Percentiles rank a stretch among this genome's conserved stretches.
phyloP scores from a whole-genome alignment of 23 red algal genomes.

The Cyanidioschyzon merolae region DNA sequence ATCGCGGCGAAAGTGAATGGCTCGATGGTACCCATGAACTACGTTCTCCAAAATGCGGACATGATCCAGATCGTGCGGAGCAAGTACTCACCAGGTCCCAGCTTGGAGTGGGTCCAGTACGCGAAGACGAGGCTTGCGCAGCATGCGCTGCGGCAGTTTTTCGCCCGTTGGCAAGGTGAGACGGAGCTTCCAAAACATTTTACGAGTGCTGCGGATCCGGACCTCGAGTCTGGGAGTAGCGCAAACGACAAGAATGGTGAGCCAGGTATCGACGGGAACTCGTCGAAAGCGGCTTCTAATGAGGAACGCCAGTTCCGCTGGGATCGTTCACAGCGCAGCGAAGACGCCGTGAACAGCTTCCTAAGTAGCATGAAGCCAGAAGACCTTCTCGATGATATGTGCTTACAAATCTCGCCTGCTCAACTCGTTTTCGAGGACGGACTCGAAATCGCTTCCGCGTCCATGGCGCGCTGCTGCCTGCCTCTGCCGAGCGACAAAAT shows the following conservation, averaged over 20 bases:
- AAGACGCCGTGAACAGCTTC: not conserved
- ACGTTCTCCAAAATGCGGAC: conserved; percentile 94
- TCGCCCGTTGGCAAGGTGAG: not conserved
- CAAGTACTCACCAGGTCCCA: conserved; percentile 43
- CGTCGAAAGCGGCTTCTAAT: not conserved
- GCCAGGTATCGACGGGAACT: not conserved
- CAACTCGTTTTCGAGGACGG: not conserved
- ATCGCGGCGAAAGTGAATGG: conserved; percentile 94
- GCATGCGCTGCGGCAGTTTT: conserved; percentile 62
- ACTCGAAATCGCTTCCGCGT: not conserved
- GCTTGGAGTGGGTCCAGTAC: conserved; percentile 65
- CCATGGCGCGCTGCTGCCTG: not conserved
- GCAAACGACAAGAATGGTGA: not conserved
- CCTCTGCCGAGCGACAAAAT: not conserved
- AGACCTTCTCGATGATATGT: not conserved
- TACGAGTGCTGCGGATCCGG: not conserved
- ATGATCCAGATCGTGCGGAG: conserved; percentile 74
- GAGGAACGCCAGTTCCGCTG: not conserved
- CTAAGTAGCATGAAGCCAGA: not conserved
- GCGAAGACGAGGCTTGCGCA: conserved; percentile 65
- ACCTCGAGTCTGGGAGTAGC: not conserved
- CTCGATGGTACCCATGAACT: conserved; percentile 48
- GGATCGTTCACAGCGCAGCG: not conserved
- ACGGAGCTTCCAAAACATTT: not conserved
- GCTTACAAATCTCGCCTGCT: not conserved